Base-by-base conservation (phyloP, 352 stramenopile species). In the Aphanomyces euteiches region DNA sequence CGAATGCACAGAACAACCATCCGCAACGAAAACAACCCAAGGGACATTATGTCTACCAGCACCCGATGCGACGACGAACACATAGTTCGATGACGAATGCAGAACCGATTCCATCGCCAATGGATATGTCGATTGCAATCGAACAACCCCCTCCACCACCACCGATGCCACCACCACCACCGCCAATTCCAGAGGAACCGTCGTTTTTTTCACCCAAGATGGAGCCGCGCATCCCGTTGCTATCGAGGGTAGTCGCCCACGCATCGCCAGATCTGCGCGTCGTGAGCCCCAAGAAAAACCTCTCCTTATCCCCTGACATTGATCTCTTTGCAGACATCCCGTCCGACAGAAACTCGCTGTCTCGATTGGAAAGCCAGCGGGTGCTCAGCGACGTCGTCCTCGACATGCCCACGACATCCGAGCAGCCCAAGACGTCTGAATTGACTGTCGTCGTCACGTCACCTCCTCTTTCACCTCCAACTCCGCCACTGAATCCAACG, bases 61-160 rank as follows among this genome's bases (percentile, higher is more conserved):
- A 92, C 59, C 86, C 86, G 7, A 93, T 93, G 86, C 76, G 86
- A 19, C 75, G 86, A 41, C 73, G 86, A 39, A 85, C 86, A 1
- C 84, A 93, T 68, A 92, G 84, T 67, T 84, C 80, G 1, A 84
- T 79, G n/a, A 76, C 64, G 6, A 74, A 59, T 7, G 64, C 72
- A 19, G 74, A 78, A 19, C 38, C 36, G 34, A 61, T 40, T 12
- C 28, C 17, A 7, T 12, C 8, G 54, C 17, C 6, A n/a, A 12
- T n/a, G 6, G 17, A n/a, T n/a, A 41, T 13, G 17, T n/a, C 15
- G 28, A 61, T 41, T 61, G 54, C 54, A 37, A 39, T 61, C 54
- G 7, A 19, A 19, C 54, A 61, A 12, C 15, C 28, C 19, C n/a
- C 13, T 58, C 8, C 8, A 28, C 28, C 28, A 28, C 28, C 28